Conservation (phyloP, 192 early-diverging fungal species). For the Coemansia sp. region DNA sequence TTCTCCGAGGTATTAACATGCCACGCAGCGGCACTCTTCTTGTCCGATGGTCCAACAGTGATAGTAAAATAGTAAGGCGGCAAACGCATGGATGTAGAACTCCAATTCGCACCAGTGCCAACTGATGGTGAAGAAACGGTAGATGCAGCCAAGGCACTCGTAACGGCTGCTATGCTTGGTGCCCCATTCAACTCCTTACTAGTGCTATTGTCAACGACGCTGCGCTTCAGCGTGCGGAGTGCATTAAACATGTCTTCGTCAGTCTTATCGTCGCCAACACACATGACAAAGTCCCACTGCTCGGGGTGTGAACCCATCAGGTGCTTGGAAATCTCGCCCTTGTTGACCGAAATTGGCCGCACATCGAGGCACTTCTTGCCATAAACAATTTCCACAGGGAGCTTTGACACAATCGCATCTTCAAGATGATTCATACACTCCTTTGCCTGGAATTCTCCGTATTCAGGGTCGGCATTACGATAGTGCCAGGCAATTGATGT, state of each 20-base stretch:
- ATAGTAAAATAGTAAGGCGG: conserved; percentile 64
- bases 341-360: conserved; percentile 89
- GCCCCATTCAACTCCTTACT: conserved; percentile 2
- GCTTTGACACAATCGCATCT: conserved; percentile 85
- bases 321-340: conserved; percentile 95
- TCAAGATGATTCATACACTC: conserved; percentile 97
- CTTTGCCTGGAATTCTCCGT: conserved; percentile 94
- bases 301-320: conserved; percentile 61
- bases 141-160: neutral
- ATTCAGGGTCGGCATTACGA: conserved; percentile 90
- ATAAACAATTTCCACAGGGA: conserved; percentile 89
- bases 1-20: conserved; percentile 61
- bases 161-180: neutral
- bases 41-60: conserved; percentile 81
- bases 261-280: conserved; percentile 96
- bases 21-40: conserved; percentile 86
- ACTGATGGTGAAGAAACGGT: conserved; percentile 1
- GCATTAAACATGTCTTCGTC: conserved; percentile 97
- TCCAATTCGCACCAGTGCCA: conserved; percentile 2
- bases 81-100: conserved; percentile 8
- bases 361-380: conserved; percentile 98
- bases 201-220: conserved; percentile 9
- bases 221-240: conserved; percentile 46
- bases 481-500: conserved; percentile 97
- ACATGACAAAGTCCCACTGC: conserved; percentile 85